Evolutionary conservation across 1,284 basidiomycete species (phyloP), one percentile per base, ranked within the genome.

Genomic region (Trametes hirsuta): DNA sequence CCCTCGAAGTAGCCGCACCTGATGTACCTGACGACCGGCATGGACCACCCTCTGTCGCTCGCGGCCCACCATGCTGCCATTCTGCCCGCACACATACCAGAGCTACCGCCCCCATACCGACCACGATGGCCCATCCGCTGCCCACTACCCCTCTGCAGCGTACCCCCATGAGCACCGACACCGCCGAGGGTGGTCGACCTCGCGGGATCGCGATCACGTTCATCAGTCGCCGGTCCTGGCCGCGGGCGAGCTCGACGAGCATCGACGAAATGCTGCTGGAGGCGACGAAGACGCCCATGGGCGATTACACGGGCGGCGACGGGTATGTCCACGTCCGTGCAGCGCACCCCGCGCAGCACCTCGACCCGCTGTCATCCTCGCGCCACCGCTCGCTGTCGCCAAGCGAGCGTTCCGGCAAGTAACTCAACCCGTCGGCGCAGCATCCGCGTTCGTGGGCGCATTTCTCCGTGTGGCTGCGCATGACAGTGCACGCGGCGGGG

Each of bases 241-340:
- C 72, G 44, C 71, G 74, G n/a, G 72, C 69, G 21, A 74, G 71
- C 61, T 74, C 74, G 1, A 65, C 66, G 48, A 72, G 70, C 53
- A 77, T 88, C 53, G 87, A 88, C 57, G 87, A 88, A 66, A 83
- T 88, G 81, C 76, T 88, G 48, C 71, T 88, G 51, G 80, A 83
- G 61, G 84, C 86, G 2, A 77, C 80, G 10, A 58, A 62, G 3
- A 66, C 68, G 9, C 78, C 82, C 0, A 69, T 74, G 54, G 73
- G 71, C 53, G 71, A 68, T 58, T 66, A 58, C 34, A 61, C 62
- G 45, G 52, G 61, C 46, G 49, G 58, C 5, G 66, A 54, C 52
- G 63, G 51, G 34, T 69, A 55, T 50, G 58, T 42, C 30, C 64
- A 64, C 37, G 21, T 64, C 30, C 65, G 56, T 52, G 61, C 58